Evolutionary conservation across 139 green algal species (phyloP), one percentile per base, ranked within the genome.

Genomic region (Chlorella sp.): DNA sequence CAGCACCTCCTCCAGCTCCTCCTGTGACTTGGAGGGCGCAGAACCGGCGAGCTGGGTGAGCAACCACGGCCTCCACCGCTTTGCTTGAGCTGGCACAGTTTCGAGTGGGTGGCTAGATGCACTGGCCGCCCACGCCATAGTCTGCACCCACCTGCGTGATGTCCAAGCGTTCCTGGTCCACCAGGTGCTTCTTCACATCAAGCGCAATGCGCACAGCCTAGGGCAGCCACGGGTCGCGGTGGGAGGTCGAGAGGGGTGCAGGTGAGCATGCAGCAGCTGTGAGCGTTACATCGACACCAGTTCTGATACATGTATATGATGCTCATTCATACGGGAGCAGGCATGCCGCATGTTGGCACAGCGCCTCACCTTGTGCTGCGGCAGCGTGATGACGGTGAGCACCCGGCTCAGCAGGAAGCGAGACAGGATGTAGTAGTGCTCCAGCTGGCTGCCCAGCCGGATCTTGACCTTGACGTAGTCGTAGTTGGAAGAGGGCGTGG

Each of bases 391-490:
- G 36, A 98, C 94, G 0, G 96, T 99, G 4, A 99, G 92, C 92
- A 96, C 98, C 26, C 96, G 91, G 82, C 85, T 91, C 40, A 99
- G 91, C 6, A 99, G 92, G 87, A 97, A 99, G 22, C 96, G 90
- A 0, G 95, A 98, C 13, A 99, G 90, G 14, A 99, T 92, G 85
- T 98, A 99, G 85, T 97, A 98, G 84, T 99, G 96, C 73, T 92
- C 88, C 72, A 85, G 77, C 22, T 90, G 81, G 24, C 93, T 88
- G 0, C 92, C 92, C 51, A 98, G 88, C 92, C 92, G 96, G 22
- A 98, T 94, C 64, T 95, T 95, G 68, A 96, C 92, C 91, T 98
- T 97, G 58, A 96, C 85, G 44, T 94, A 95, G 51, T 97, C 94
- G 75, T 96, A 78, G 43, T 58, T 60, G 8, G 72, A 78, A 24